These are phyloP conservation scores for Polytolypa hystricis DNA, from an alignment of 2,329 filamentous ascomycete species.

Conservation along the genomic window DNA sequence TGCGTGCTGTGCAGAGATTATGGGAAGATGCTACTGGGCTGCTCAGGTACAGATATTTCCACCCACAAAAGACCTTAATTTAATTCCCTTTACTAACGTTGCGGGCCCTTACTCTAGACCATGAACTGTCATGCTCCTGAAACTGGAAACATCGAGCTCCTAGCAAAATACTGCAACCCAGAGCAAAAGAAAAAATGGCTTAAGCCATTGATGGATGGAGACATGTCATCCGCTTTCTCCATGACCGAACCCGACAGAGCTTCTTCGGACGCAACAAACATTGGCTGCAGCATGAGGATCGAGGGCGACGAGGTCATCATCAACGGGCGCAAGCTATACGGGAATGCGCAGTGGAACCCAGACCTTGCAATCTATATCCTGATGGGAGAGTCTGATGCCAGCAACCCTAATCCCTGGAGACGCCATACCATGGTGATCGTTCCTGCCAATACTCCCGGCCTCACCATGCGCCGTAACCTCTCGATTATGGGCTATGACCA, in stretches of 20 bases:
- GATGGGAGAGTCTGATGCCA: constrained; percentile 71
- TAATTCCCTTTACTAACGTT: neutral
- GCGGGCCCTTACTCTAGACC: constrained; percentile 31
- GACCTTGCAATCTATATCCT: constrained; percentile 63
- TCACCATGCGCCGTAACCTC: constrained; percentile 77
- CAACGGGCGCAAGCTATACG: constrained; percentile 48
- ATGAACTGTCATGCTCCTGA: constrained; percentile 74
- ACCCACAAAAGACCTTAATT: neutral
- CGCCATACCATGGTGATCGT: constrained; percentile 80
- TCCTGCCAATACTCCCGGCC: constrained; percentile 59
- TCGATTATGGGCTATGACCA: constrained; percentile 82
- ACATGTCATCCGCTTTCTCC: constrained; percentile 67
- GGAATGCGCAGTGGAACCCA: constrained; percentile 7
- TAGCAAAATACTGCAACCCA: constrained; percentile 60
- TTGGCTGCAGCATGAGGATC: constrained; percentile 59
- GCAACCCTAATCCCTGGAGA: constrained; percentile 59
- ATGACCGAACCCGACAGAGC: constrained; percentile 77
- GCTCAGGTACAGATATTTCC: neutral
- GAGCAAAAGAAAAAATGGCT: constrained; percentile 57
- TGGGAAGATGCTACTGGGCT: constrained; percentile 54
- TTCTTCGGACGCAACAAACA: constrained; percentile 73
- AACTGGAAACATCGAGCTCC: constrained; percentile 76
- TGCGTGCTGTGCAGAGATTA: constrained; percentile 77
- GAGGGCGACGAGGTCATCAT: constrained; percentile 76
- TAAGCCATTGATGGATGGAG: constrained; percentile 59